phyloP scores from a whole-genome alignment of 2,329 filamentous ascomycete species.

The Orbilia blumenaviensis region DNA sequence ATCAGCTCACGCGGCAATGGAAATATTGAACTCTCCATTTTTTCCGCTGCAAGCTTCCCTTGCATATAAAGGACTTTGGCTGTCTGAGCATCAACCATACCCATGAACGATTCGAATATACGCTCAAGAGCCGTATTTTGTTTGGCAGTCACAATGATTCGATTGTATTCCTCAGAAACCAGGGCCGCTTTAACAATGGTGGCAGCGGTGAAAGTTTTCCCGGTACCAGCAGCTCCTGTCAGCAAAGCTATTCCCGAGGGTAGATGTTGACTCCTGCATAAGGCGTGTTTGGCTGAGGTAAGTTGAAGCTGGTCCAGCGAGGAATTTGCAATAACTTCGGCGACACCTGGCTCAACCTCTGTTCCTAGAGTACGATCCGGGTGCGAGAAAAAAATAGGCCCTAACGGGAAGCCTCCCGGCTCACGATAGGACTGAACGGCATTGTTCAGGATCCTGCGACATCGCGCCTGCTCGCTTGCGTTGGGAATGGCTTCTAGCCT shows the following conservation, averaged over 20 bases:
- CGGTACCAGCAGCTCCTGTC: neutral
- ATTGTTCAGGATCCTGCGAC: neutral
- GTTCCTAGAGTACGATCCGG: neutral
- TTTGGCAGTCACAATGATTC: neutral
- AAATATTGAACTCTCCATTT: neutral
- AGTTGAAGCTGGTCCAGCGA: neutral
- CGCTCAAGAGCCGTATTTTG: neutral
- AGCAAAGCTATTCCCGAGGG: neutral
- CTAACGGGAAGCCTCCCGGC: neutral
- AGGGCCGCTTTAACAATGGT: neutral
- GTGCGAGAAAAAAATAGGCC: neutral
- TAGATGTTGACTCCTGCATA: neutral
- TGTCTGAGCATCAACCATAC: neutral
- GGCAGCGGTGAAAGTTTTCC: neutral
- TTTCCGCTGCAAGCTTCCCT: too few relatives aligned
- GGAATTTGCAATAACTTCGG: neutral
- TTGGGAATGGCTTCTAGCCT: neutral
- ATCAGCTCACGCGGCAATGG: neutral
- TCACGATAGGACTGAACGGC: neutral
- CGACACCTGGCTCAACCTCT: neutral
- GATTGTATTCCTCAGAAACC: neutral
- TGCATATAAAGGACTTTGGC: neutral
- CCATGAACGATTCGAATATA: neutral
- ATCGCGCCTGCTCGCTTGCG: neutral
- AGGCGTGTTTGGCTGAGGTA: neutral